Evolutionary conservation across 495 filamentous ascomycete species (phyloP).

Genomic region (Penicillium lividum): DNA sequence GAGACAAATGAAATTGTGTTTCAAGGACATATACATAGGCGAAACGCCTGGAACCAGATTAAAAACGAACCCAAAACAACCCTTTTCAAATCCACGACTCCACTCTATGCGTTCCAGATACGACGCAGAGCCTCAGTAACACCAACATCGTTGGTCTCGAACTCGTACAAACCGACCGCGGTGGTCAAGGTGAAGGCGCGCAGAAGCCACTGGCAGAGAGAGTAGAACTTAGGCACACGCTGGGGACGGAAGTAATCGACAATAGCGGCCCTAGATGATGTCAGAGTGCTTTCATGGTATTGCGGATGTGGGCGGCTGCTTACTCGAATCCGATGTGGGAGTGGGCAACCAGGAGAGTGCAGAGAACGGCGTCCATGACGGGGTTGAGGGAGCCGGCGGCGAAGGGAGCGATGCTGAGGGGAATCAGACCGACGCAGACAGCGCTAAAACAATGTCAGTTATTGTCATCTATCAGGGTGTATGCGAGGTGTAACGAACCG

Average conservation of each 20-base stretch:
- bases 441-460: conserved; percentile 44
- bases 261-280: conserved; percentile 60
- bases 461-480: background rate
- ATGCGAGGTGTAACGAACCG: conserved; percentile 49
- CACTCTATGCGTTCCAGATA: conserved; percentile 71
- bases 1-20: conserved; percentile 28
- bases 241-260: conserved; percentile 85
- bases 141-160: conserved; percentile 99
- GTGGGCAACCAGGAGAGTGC: conserved; percentile 81
- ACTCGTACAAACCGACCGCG: conserved; percentile 90
- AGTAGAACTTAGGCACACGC: conserved; percentile 65
- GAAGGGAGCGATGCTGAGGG: conserved; percentile 88
- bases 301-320: conserved; percentile 21
- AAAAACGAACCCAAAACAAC: conserved; percentile 31
- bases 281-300: conserved; percentile 15
- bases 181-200: conserved; percentile 77
- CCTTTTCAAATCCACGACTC: conserved; percentile 22
- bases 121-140: conserved; percentile 84
- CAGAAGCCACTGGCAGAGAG: conserved; percentile 70
- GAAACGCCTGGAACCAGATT: conserved; percentile 38
- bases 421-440: conserved; percentile 74
- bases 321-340: conserved; percentile 93
- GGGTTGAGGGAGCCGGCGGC: conserved; percentile 89
- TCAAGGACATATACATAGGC: conserved; percentile 42
- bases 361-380: conserved; percentile 80